Evolutionary conservation across 805 yeast genomes (phyloP), one percentile per base, ranked within the genome.

Genomic region (Myxozyma melibiosi): DNA sequence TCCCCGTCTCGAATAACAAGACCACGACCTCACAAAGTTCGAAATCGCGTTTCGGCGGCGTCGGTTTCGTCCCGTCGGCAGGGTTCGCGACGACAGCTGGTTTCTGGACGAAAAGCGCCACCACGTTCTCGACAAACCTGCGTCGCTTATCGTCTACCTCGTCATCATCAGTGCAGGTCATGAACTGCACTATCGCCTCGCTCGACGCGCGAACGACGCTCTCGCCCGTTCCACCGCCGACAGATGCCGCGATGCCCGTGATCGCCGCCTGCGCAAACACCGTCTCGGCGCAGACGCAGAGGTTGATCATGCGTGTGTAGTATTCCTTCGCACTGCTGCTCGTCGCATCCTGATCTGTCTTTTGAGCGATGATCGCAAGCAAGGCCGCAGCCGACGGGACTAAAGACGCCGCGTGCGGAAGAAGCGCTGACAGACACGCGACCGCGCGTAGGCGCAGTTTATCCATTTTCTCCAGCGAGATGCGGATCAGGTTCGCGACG

Each of bases 391-490:
- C n/a, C n/a, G n/a, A n/a, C n/a, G n/a, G n/a, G n/a, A n/a, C n/a
- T n/a, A n/a, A n/a, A n/a, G n/a, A n/a, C n/a, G n/a, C n/a, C n/a
- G n/a, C n/a, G n/a, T n/a, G n/a, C 18, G 33, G 52, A 14, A 51
- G 9, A 5, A 58, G 13, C 1, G 14, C 34, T 1, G 22, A 16
- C 4, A 83, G 61, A n/a, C 83, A 60, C 5, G 46, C 33, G 6
- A 79, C 66, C 0, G 90, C 73, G 7, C 66, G 66, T 0, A 64
- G 24, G 47, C 90, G 72, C 4, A 86, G 67, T 50, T 74, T 79
- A 56, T 81, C 86, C 54, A 85, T 80, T 2, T 83, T 76, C 67
- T 89, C 96, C 1, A 84, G 83, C 0, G 84, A 69, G 22, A 89
- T 68, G 38, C 92, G 69, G 28, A 86, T 61, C 22, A 86, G 40